Conservation (phyloP, 495 filamentous ascomycete genomes). For the Clohesyomyces aquaticus region DNA sequence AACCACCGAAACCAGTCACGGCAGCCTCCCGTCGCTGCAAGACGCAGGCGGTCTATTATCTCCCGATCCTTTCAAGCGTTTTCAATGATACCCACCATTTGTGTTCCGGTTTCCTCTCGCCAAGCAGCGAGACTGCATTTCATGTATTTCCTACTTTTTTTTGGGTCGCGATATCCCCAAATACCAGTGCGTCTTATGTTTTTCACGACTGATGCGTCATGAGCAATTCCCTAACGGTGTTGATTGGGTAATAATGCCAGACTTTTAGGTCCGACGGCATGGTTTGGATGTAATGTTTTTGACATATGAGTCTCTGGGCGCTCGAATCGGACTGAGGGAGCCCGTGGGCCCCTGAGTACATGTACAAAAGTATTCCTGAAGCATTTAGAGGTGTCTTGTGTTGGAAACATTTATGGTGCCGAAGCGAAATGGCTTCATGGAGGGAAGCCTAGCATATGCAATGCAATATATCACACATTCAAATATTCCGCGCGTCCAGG, state of each 20-base stretch:
- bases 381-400: no score
- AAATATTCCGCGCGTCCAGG: not conserved
- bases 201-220: slow-evolving; percentile 33
- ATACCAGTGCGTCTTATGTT: slow-evolving; percentile 20
- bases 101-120: not conserved
- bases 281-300: slow-evolving; percentile 16
- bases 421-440: no score
- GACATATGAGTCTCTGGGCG: not conserved
- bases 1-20: slow-evolving; percentile 4
- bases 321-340: not conserved
- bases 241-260: slow-evolving; percentile 3
- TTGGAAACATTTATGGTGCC: no score
- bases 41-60: slow-evolving; percentile 36
- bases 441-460: not conserved
- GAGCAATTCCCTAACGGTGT: slow-evolving; percentile 9
- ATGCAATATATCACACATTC: slow-evolving; percentile 1
- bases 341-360: not conserved
- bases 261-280: slow-evolving; percentile 4
- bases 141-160: slow-evolving; percentile 5
- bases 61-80: slow-evolving; percentile 19
- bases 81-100: slow-evolving; percentile 27
- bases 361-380: not conserved
- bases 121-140: no score
- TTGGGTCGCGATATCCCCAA: slow-evolving; percentile 28
- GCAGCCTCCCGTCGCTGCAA: slow-evolving; percentile 24